Evolutionary conservation across 257 asterid species (phyloP).

Genomic region (Forsythia suspensa): DNA sequence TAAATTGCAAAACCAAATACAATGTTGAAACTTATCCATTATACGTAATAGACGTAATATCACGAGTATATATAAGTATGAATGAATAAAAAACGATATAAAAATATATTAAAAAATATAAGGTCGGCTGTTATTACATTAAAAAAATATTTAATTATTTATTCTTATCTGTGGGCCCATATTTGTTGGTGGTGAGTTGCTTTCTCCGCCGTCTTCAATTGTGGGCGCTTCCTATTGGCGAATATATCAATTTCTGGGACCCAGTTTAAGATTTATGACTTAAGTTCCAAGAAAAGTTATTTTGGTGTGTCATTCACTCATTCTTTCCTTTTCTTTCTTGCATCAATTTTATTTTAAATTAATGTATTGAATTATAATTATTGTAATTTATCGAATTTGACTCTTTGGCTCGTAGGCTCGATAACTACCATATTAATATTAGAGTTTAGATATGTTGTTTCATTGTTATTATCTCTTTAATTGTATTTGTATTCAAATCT

Average conservation of each 20-base stretch:
- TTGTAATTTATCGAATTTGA: background rate
- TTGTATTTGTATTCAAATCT: no score
- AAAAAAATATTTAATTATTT: background rate
- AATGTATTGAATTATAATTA: background rate
- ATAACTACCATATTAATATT: no score
- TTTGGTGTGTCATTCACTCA: constrained; percentile 9
- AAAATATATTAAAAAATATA: background rate
- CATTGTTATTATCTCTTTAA: background rate
- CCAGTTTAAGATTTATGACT: constrained; percentile 14
- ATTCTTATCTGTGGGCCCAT: constrained; percentile 16
- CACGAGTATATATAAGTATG: background rate
- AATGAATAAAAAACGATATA: background rate
- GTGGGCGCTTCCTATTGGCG: constrained; percentile 12
- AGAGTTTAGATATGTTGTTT: background rate
- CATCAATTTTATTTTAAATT: constrained; percentile 2
- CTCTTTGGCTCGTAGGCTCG: background rate
- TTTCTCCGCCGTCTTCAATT: constrained; percentile 49
- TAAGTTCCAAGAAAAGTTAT: constrained; percentile 16
- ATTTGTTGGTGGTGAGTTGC: constrained; percentile 44
- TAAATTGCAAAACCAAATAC: background rate
- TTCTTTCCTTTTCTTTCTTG: constrained; percentile 11
- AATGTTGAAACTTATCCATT: background rate
- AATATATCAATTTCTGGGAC: constrained; percentile 25
- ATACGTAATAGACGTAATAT: background rate
- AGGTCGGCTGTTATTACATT: background rate